Base-by-base conservation (phyloP, 2,329 filamentous ascomycete genomes). In the Cladosporium sp. region DNA sequence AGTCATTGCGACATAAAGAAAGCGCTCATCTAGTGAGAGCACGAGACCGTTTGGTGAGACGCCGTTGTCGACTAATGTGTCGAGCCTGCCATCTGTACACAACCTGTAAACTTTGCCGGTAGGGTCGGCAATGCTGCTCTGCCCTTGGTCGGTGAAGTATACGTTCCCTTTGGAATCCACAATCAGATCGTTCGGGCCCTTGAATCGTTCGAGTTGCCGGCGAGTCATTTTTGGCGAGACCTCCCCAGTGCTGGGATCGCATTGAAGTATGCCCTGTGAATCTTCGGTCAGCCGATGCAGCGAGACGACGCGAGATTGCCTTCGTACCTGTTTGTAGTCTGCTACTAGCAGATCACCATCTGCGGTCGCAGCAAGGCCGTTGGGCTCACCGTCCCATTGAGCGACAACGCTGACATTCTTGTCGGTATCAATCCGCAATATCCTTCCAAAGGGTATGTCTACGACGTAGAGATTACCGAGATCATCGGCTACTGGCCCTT, bases 141-240 rank as follows among this genome's bases (percentile, higher is more conserved):
- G 79, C 0, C 80, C 79, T 69, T 82, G 79, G 48, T 82, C 79
- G 1, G 80, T 81, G 36, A 82, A 82, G 69, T 80, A 82, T 3
- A 82, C 65, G 34, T 78, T 76, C 5, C 72, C 70, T n/a, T 74
- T 72, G 0, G 76, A 79, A 26, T 78, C 77, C 4, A 80, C 58
- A 16, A 80, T 75, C 0, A 82, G 68, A 62, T 82, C 79, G 58
- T 82, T 82, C 0, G 76, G 76, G 0, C 79, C 79, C 60, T 81
- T 81, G 70, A 82, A 81, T 5, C 79, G 72, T 56, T 81, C 79
- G 0, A 82, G 72, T 43, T 82, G 77, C 49, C 72, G 73, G n/a
- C 75, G 70, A 10, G 76, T 75, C 10, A 81, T 59, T 23, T 76
- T 71, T 0, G 76, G 73, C 0, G 68, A 70, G 11, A 80, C 68